Conservation (phyloP, 2,329 filamentous ascomycete genomes). For the Monilinia aucupariae region DNA sequence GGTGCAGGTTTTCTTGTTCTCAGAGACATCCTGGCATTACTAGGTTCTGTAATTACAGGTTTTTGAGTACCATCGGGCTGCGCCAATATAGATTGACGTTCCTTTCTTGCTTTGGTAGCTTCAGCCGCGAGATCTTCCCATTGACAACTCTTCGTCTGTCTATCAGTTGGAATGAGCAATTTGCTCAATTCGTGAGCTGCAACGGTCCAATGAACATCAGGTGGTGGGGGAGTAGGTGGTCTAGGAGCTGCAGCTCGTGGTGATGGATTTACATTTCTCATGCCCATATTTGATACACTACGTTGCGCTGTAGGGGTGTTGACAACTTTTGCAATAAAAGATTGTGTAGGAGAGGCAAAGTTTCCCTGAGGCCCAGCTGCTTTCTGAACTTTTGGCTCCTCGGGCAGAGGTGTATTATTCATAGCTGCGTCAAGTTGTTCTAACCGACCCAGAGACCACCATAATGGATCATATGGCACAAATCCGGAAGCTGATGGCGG, state of each 20-base stretch:
- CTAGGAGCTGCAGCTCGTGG: conserved; percentile 38
- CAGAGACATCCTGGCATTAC: conserved; percentile 62
- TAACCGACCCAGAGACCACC: conserved; percentile 65
- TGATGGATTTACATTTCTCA: conserved; percentile 35
- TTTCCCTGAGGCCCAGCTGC: conserved; percentile 54
- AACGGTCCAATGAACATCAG: conserved; percentile 78
- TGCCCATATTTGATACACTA: conserved; percentile 52
- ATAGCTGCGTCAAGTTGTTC: conserved; percentile 63
- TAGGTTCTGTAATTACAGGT: conserved; percentile 35
- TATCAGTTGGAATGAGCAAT: conserved; percentile 69
- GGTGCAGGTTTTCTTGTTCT: conserved; percentile 59
- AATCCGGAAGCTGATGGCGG: conserved; percentile 17
- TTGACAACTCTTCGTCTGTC: conserved; percentile 70
- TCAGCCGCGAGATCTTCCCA: conserved; percentile 73
- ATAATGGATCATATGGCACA: conserved; percentile 57
- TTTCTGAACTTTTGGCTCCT: conserved; percentile 47
- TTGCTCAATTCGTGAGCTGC: conserved; percentile 81
- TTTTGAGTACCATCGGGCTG: conserved; percentile 29
- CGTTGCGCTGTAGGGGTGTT: conserved; percentile 61
- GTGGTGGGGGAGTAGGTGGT: conserved; percentile 61
- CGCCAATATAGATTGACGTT: conserved; percentile 54
- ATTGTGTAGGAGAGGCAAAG: conserved; percentile 82
- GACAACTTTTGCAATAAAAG: conserved; percentile 71
- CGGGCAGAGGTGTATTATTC: conserved; percentile 45
- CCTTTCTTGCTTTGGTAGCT: conserved; percentile 56